Percentiles rank a stretch among this genome's conserved stretches.
phyloP scores from a whole-genome alignment of 225 moss, liverwort and hornwort genomes.

The Marchantia paleacea region DNA sequence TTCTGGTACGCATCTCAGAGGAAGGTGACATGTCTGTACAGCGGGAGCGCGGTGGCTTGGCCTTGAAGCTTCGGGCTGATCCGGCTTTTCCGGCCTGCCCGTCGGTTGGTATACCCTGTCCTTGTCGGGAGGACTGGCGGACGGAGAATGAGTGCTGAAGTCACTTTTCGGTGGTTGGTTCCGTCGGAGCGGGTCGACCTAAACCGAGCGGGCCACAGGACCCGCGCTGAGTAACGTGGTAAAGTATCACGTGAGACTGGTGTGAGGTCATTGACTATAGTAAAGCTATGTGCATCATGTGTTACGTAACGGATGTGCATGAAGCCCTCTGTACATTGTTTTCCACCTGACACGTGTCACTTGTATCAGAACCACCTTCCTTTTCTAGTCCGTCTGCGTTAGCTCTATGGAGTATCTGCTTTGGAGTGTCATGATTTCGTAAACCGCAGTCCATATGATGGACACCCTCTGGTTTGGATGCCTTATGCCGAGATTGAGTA shows the following conservation, averaged over 20 bases:
- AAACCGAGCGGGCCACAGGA: background rate
- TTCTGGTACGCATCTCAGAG: background rate
- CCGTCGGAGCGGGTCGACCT: background rate
- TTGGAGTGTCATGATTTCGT: too few relatives aligned
- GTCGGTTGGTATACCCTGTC: background rate
- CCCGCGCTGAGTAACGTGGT: background rate
- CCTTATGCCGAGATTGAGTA: too few relatives aligned
- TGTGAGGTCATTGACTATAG: background rate
- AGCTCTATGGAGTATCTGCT: too few relatives aligned
- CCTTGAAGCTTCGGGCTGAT: background rate
- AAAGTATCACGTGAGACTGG: background rate
- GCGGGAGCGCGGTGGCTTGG: background rate
- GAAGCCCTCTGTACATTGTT: background rate
- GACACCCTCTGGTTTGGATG: too few relatives aligned
- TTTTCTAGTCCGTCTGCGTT: too few relatives aligned
- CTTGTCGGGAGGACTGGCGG: background rate
- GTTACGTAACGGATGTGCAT: background rate
- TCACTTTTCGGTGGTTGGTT: background rate
- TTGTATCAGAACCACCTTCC: too few relatives aligned
- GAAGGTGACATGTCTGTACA: background rate
- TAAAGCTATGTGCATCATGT: constrained; percentile 1
- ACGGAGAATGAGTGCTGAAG: background rate
- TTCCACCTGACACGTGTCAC: background rate
- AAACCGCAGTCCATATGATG: too few relatives aligned
- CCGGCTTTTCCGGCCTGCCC: background rate